These are phyloP conservation scores for Fusarium phyllophilum DNA, from an alignment of 2,329 filamentous ascomycete genomes.

Conservation along the genomic window DNA sequence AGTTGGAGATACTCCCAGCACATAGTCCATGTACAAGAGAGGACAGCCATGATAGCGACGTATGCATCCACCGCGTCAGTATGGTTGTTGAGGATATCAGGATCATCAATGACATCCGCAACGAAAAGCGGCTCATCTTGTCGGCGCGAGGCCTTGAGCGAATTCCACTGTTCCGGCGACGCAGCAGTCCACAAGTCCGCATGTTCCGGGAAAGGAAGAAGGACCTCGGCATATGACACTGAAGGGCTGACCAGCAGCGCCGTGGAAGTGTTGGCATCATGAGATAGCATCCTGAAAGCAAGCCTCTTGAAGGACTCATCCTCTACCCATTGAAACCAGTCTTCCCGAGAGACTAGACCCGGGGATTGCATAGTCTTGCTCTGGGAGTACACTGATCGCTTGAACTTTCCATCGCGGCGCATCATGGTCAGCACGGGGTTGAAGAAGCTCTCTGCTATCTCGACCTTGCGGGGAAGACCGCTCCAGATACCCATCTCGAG, in stretches of 20 bases:
- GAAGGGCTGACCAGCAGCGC: slow-evolving; percentile 44
- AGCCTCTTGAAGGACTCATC: slow-evolving; percentile 48
- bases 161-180: slow-evolving; percentile 43
- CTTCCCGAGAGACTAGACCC: slow-evolving; percentile 12
- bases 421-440: slow-evolving; percentile 51
- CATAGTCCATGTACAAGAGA: slow-evolving; percentile 43
- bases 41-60: slow-evolving; percentile 21
- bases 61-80: slow-evolving; percentile 6
- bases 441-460: slow-evolving; percentile 53
- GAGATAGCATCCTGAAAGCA: slow-evolving; percentile 42
- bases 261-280: slow-evolving; percentile 47
- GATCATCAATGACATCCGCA: slow-evolving; percentile 25
- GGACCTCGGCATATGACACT: slow-evolving; percentile 47
- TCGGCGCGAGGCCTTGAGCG: neutral
- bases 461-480: slow-evolving; percentile 51
- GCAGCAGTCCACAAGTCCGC: slow-evolving; percentile 42
- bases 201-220: slow-evolving; percentile 38
- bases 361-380: neutral
- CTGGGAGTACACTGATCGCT: slow-evolving; percentile 36
- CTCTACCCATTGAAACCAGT: slow-evolving; percentile 46
- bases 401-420: slow-evolving; percentile 48
- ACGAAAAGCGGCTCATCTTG: neutral
- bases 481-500: slow-evolving; percentile 52
- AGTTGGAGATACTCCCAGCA: slow-evolving; percentile 47
- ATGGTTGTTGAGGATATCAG: slow-evolving; percentile 36